Percentiles rank a stretch among this genome's conserved stretches.
phyloP scores from a whole-genome alignment of 176 grass and related monocot species.

The Triticum dicoccoides region DNA sequence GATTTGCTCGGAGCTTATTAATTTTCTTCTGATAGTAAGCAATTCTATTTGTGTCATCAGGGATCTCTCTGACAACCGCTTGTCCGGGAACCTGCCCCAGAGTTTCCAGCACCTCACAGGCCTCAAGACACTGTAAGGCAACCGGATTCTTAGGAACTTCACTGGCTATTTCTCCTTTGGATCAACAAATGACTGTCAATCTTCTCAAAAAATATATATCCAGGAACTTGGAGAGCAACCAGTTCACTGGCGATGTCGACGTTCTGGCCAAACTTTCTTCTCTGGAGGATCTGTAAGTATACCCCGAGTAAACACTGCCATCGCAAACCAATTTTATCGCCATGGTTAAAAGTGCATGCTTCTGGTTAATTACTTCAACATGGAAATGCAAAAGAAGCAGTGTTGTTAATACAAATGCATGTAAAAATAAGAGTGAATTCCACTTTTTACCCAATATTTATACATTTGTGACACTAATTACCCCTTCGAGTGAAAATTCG shows the following conservation, averaged over 20 bases:
- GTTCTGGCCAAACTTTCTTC: conserved; percentile 59
- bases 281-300: conserved; percentile 82
- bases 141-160: conserved; percentile 9
- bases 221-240: conserved; percentile 91
- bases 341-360: background rate
- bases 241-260: conserved; percentile 66
- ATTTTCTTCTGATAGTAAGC: background rate
- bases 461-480: too few relatives aligned
- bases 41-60: conserved; percentile 36
- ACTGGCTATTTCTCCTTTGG: conserved; percentile 6
- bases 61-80: conserved; percentile 93
- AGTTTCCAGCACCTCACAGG: conserved; percentile 63
- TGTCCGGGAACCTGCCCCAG: conserved; percentile 78
- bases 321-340: background rate
- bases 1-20: background rate
- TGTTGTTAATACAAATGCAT: background rate
- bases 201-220: conserved; percentile 5
- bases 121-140: conserved; percentile 78
- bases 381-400: background rate
- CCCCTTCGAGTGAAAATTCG: too few relatives aligned
- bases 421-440: background rate
- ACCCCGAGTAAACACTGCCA: conserved; percentile 31
- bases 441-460: too few relatives aligned
- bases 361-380: background rate
- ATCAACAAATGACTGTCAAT: conserved; percentile 11